Conservation (phyloP, 2,329 filamentous ascomycete genomes). For the Penicillium sp. region DNA sequence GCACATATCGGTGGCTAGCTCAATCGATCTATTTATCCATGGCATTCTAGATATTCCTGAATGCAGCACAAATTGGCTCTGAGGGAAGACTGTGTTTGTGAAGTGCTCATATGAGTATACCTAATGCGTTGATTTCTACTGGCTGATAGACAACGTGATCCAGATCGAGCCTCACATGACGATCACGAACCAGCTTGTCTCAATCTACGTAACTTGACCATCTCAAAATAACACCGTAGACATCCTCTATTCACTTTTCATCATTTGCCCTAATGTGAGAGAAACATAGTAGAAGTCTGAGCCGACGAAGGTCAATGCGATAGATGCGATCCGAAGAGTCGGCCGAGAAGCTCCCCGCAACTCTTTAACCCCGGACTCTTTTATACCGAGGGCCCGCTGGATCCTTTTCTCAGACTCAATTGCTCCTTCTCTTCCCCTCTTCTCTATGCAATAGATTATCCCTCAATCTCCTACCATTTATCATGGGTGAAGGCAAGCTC, state of each 20-base stretch:
- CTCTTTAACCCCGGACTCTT: constrained; percentile 23
- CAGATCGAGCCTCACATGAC: not conserved
- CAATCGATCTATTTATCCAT: not conserved
- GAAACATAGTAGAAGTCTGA: not conserved
- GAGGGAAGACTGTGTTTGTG: no score
- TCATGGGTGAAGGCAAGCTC: constrained; percentile 39
- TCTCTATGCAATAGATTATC: not conserved
- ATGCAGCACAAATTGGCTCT: no score
- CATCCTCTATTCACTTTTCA: not conserved
- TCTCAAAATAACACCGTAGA: not conserved
- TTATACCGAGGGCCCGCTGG: constrained; percentile 25
- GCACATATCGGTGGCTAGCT: no score
- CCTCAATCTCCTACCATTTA: constrained; percentile 7
- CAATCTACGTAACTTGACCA: not conserved
- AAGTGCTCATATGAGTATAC: not conserved
- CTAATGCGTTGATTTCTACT: constrained; percentile 3
- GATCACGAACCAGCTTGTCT: not conserved
- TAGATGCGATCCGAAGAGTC: constrained; percentile 13
- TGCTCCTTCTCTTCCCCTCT: constrained; percentile 3
- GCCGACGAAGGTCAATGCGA: not conserved
- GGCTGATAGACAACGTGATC: not conserved
- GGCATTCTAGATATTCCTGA: not conserved
- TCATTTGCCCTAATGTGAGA: not conserved
- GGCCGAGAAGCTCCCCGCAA: constrained; percentile 29
- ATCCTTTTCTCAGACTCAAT: constrained; percentile 3